Conservation (phyloP, 164 flowering plant species). For the Protea cynaroides region DNA sequence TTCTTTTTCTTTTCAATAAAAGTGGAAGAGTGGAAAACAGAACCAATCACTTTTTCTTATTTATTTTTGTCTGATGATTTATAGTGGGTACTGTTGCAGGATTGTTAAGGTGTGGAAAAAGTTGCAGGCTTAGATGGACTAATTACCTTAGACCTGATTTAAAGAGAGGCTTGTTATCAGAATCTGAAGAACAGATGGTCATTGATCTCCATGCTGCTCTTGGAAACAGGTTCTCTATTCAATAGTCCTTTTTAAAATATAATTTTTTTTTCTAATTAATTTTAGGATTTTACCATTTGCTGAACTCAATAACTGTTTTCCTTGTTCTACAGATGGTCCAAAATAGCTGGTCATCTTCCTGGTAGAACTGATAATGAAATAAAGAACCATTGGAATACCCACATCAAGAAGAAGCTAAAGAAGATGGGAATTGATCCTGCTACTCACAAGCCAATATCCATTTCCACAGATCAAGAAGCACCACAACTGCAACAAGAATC, state of each 20-base stretch:
- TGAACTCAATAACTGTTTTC: not conserved
- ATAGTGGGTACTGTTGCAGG: constrained; percentile 29
- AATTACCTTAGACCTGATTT: constrained; percentile 67
- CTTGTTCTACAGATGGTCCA: constrained; percentile 52
- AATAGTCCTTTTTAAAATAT: not conserved
- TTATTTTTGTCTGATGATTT: not conserved
- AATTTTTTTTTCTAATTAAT: not conserved
- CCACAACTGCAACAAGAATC: constrained; percentile 6
- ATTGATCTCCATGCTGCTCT: constrained; percentile 67
- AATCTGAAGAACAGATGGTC: constrained; percentile 57
- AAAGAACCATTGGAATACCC: constrained; percentile 77
- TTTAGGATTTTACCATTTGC: not conserved
- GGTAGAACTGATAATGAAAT: constrained; percentile 82
- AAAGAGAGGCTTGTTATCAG: constrained; percentile 64
- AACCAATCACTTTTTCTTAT: not conserved
- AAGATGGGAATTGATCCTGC: constrained; percentile 77
- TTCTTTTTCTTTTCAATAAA: no score
- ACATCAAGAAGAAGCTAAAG: constrained; percentile 64
- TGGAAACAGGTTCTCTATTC: constrained; percentile 50
- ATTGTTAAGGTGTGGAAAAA: constrained; percentile 60
- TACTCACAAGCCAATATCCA: constrained; percentile 46
- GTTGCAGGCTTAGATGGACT: constrained; percentile 76
- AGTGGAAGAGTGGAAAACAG: no score
- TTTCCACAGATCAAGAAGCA: constrained; percentile 17
- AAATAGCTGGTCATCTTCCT: constrained; percentile 69